phyloP scores from a whole-genome alignment of 768 basidiomycete species.

The Sporobolomyces phaffii region DNA sequence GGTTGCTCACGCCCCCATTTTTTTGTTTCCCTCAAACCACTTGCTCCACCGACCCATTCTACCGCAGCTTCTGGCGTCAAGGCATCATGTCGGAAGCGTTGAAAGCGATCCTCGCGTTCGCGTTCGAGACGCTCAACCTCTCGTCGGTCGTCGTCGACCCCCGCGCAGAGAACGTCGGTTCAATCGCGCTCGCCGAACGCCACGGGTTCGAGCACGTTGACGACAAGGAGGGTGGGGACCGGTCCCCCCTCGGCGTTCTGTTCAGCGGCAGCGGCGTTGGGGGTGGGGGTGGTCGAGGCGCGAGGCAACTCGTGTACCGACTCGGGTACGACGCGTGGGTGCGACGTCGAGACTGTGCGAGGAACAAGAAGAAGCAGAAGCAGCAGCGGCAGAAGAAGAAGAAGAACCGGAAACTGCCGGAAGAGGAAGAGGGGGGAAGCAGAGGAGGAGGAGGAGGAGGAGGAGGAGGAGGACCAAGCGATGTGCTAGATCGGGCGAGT shows the following conservation, averaged over 20 bases:
- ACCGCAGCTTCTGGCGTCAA: conserved; percentile 12
- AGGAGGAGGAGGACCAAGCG: no score
- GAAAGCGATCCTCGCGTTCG: background rate
- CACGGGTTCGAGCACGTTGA: background rate
- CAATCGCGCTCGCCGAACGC: background rate
- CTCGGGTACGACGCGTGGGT: conserved; percentile 1
- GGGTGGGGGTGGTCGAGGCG: no score
- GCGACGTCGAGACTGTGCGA: background rate
- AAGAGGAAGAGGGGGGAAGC: background rate
- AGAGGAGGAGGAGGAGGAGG: no score
- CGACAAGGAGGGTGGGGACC: background rate
- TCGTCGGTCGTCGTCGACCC: conserved; percentile 5
- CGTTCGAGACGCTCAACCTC: background rate
- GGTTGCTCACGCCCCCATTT: no score
- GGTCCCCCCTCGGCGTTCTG: no score
- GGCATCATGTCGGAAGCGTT: conserved; percentile 15
- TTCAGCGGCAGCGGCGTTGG: no score
- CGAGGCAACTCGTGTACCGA: background rate
- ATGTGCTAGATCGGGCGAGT: no score
- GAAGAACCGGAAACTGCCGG: background rate
- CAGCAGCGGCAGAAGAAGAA: background rate
- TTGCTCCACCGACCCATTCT: no score
- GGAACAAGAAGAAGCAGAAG: conserved; percentile 1
- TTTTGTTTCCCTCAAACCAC: no score
- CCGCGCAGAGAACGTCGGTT: background rate